Conservation (phyloP, 2,329 filamentous ascomycete genomes). For the Epichloe sylvatica region DNA sequence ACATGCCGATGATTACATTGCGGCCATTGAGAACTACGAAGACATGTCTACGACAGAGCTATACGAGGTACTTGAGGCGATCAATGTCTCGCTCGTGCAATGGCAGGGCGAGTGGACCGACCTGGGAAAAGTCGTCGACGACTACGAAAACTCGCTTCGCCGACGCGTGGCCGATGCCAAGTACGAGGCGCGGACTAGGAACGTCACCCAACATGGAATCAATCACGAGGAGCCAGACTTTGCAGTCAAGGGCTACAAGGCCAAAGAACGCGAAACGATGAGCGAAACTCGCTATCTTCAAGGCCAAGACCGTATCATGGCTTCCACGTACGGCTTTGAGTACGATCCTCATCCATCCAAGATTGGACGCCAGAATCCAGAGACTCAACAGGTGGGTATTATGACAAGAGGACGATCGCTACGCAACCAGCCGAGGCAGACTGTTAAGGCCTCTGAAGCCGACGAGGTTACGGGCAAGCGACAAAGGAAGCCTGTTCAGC, state of each 20-base stretch:
- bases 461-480: slow-evolving; percentile 38
- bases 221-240: slow-evolving; percentile 39
- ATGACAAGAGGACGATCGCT: slow-evolving; percentile 38
- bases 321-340: slow-evolving; percentile 45
- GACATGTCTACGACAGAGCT: slow-evolving; percentile 34
- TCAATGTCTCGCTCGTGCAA: slow-evolving; percentile 31
- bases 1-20: slow-evolving; percentile 33
- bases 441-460: slow-evolving; percentile 44
- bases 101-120: slow-evolving; percentile 43
- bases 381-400: slow-evolving; percentile 36
- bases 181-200: slow-evolving; percentile 30
- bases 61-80: slow-evolving; percentile 28
- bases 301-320: slow-evolving; percentile 43
- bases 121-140: slow-evolving; percentile 37
- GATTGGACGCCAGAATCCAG: slow-evolving; percentile 45
- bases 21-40: slow-evolving; percentile 35
- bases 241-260: slow-evolving; percentile 38
- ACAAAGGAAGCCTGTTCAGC: slow-evolving; percentile 35
- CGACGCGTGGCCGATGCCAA: slow-evolving; percentile 35
- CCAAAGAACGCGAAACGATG: slow-evolving; percentile 29
- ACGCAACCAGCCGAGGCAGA: slow-evolving; percentile 43
- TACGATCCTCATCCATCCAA: slow-evolving; percentile 44
- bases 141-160: slow-evolving; percentile 42
- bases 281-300: slow-evolving; percentile 34
- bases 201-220: slow-evolving; percentile 23